Evolutionary conservation across 2,329 filamentous ascomycete genomes (phyloP).

Genomic region (Fusarium continuum): DNA sequence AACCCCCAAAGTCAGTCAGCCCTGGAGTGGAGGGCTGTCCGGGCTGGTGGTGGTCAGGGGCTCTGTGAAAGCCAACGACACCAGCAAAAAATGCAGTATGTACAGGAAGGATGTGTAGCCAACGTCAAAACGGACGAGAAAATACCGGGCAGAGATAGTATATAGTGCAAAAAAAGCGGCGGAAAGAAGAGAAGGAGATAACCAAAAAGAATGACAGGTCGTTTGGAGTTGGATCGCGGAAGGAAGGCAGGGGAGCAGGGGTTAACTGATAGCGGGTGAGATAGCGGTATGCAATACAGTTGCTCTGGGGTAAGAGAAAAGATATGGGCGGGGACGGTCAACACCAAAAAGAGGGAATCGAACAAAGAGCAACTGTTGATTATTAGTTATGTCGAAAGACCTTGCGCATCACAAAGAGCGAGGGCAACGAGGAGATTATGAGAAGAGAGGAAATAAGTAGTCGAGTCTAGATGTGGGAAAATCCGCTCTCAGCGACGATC

Average conservation of each 20-base stretch:
- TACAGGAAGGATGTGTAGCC: not conserved
- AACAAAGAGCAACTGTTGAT: not conserved
- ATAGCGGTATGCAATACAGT: conserved; percentile 44
- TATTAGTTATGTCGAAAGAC: not conserved
- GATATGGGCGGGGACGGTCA: conserved; percentile 40
- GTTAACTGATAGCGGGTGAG: conserved; percentile 42
- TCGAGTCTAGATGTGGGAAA: conserved; percentile 13
- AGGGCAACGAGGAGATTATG: not conserved
- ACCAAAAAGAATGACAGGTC: conserved; percentile 30
- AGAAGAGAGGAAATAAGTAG: conserved; percentile 4
- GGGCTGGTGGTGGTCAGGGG: conserved; percentile 12
- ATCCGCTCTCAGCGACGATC: conserved; percentile 9
- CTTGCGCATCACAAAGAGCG: not conserved
- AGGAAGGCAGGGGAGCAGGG: conserved; percentile 36
- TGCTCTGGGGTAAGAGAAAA: conserved; percentile 42
- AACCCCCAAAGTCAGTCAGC: conserved; percentile 32
- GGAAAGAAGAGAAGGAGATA: conserved; percentile 10
- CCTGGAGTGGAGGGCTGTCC: conserved; percentile 29
- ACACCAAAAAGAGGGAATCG: conserved; percentile 10
- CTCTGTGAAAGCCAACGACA: conserved; percentile 6
- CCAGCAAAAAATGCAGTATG: conserved; percentile 4
- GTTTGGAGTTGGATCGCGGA: conserved; percentile 31
- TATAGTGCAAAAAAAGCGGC: not conserved
- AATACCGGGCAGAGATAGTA: conserved; percentile 10
- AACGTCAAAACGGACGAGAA: not conserved